Base-by-base conservation (phyloP, 2,329 filamentous ascomycete genomes). In the Monosporascus sp. region DNA sequence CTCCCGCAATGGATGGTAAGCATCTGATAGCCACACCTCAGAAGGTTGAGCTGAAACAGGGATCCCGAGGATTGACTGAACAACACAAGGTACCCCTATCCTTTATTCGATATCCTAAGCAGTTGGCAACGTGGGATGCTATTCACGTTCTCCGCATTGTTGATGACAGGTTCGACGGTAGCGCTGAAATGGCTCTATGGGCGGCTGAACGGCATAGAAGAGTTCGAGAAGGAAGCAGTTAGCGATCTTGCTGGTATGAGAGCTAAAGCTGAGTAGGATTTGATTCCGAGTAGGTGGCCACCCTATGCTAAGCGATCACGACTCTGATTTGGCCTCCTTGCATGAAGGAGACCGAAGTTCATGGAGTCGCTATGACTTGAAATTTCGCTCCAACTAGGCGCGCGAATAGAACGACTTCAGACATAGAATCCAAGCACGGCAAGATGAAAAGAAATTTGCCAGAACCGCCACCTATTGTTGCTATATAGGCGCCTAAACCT, bases 61-160 rank as follows among this genome's bases (percentile, higher is more conserved):
- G 22, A 26, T 28, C 24, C 24, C 26, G 43, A 46, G 15, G 14
- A 22, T 46, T 46, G 26, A 46, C 43, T 46, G 24, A 51, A 15
- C 35, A 26, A 9, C 38, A 46, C 43, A 50, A 88, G 85, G 76
- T 95, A 96, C 62, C 91, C 91, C 0, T 96, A 97, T 69, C 91
- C 92, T 1, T 79, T 96, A 26, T 93, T 97, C 58, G 85, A 77
- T 8, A 67, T 88, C 45, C 73, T 95, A 43, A 78, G 76, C 49
- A 87, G 84, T 0, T 66, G 74, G 48, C 85, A 91, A 64, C 81
- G 92, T 20, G 73, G 85, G 8, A 71, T 81, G 0, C 74, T 96
- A 9, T 96, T 95, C 61, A 77, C 77, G 1, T 72, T 81, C 18
- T 88, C 88, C 43, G 91, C 89, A 1, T 64, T 79, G 1, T 70